Conservation (phyloP, 2,329 filamentous ascomycete species). For the Spiromastix sp. region DNA sequence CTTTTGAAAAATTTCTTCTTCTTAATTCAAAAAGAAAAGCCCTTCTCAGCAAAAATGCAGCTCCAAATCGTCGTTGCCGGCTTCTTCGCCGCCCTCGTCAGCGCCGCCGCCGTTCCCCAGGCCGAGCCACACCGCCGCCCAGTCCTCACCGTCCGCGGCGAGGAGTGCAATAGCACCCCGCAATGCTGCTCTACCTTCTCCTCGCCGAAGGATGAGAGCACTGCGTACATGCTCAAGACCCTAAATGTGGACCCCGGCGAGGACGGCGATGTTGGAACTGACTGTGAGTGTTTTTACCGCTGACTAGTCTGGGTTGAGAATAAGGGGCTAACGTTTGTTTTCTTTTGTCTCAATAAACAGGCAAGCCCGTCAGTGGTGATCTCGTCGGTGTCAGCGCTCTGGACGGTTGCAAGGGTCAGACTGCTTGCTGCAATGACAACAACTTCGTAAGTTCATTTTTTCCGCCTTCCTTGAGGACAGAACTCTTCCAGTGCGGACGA, state of each 20-base stretch:
- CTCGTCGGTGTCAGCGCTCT: constrained; percentile 1
- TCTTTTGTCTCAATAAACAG: too few species aligned
- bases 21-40: not conserved
- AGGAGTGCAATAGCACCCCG: constrained; percentile 1
- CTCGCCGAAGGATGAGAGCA: not conserved
- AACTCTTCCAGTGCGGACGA: not conserved
- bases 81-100: not conserved
- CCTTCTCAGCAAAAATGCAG: constrained; percentile 1
- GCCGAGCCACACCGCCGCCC: not conserved
- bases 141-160: not conserved
- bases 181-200: constrained; percentile 2
- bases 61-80: constrained; percentile 4
- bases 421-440: constrained; percentile 4
- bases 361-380: constrained; percentile 1
- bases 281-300: too few species aligned
- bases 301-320: not conserved
- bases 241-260: not conserved
- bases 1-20: not conserved
- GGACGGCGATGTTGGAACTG: not conserved
- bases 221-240: constrained; percentile 1
- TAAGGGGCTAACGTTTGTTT: too few species aligned
- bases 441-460: constrained; percentile 1
- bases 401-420: constrained; percentile 1
- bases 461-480: not conserved
- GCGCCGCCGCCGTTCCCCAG: constrained; percentile 1